phyloP scores from a whole-genome alignment of 495 filamentous ascomycete genomes.

The Astrocystis sublimbata region DNA sequence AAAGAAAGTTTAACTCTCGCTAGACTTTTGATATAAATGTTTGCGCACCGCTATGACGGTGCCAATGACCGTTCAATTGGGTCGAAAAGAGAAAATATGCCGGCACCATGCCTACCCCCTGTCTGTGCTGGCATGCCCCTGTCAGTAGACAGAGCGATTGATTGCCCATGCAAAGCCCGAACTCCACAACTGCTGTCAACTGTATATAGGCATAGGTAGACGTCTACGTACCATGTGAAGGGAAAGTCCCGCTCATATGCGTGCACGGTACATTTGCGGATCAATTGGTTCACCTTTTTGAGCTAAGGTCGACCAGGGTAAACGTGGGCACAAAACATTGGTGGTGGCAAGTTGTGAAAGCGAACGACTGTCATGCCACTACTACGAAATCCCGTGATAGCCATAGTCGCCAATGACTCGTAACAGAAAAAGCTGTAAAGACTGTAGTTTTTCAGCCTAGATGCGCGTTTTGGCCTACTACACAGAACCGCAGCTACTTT shows the following conservation, averaged over 20 bases:
- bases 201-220: not conserved
- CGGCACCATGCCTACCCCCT: not conserved
- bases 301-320: slow-evolving; percentile 9
- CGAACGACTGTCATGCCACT: slow-evolving; percentile 5
- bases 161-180: not conserved
- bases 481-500: too few species aligned
- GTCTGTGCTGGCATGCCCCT: not conserved
- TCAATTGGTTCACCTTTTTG: not conserved
- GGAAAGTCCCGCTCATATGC: not conserved
- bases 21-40: slow-evolving; percentile 2
- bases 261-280: slow-evolving; percentile 12
- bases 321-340: slow-evolving; percentile 1
- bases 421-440: not conserved
- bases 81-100: not conserved
- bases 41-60: not conserved
- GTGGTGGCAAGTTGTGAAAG: slow-evolving; percentile 8
- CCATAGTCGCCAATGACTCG: not conserved
- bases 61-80: not conserved
- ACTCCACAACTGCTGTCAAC: not conserved
- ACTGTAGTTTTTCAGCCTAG: too few species aligned
- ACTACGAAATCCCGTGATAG: not conserved
- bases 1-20: not conserved
- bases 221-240: not conserved
- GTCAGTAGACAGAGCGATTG: not conserved
- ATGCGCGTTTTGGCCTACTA: too few species aligned